Percentiles rank a stretch among this genome's conserved stretches.
phyloP scores from a whole-genome alignment of 129 eudicot genomes.

The Heracleum sosnowskyi region DNA sequence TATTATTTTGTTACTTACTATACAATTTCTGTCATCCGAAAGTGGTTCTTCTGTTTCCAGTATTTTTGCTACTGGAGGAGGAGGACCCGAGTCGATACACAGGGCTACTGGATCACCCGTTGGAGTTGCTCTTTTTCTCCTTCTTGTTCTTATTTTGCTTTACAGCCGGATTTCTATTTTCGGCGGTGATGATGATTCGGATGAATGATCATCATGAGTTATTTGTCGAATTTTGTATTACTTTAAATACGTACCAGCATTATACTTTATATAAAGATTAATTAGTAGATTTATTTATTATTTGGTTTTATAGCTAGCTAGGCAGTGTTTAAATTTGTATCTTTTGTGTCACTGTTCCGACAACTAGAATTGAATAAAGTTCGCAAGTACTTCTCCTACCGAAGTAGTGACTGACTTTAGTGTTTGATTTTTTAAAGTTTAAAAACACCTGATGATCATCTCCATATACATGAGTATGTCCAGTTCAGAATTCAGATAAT shows the following conservation, averaged over 20 bases:
- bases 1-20: slow-evolving; percentile 50
- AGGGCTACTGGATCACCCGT: slow-evolving; percentile 84
- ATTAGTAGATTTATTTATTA: background rate
- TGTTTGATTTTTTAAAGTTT: no score
- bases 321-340: no score
- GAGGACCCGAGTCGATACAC: slow-evolving; percentile 79
- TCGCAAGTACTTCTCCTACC: no score
- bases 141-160: slow-evolving; percentile 59
- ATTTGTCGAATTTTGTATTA: no score
- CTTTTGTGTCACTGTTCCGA: no score
- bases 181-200: slow-evolving; percentile 77
- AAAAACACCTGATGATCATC: no score
- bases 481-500: no score
- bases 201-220: slow-evolving; percentile 21
- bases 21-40: slow-evolving; percentile 76
- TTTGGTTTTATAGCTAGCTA: no score
- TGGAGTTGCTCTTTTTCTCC: slow-evolving; percentile 70
- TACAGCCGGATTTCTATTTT: slow-evolving; percentile 67
- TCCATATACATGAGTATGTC: no score
- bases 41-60: slow-evolving; percentile 56
- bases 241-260: background rate
- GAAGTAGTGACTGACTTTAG: no score
- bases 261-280: no score
- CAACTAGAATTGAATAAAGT: no score
- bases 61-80: slow-evolving; percentile 62